A percentile compares a stretch with the other conserved stretches of the same genome.
Conservation (phyloP, 169 alveolate species). For the Plasmodium malariae region DNA sequence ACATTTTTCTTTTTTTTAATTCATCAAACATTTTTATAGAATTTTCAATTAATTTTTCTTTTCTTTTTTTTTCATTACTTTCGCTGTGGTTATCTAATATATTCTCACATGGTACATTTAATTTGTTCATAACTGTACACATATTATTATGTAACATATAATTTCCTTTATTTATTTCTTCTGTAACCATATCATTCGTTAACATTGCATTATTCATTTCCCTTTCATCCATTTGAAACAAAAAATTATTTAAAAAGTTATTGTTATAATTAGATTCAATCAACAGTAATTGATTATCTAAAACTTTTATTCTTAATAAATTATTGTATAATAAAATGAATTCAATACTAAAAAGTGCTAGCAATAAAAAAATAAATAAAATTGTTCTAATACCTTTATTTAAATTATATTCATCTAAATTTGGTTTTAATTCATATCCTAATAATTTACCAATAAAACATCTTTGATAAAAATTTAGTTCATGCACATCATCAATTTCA, state of each 20-base stretch:
- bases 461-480: constrained; percentile 10
- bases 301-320: constrained; percentile 35
- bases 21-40: constrained; percentile 30
- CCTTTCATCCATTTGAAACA: constrained; percentile 46
- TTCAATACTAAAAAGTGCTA: constrained; percentile 57
- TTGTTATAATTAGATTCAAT: constrained; percentile 46
- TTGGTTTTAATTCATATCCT: constrained; percentile 68
- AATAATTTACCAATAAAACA: constrained; percentile 46
- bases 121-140: constrained; percentile 38
- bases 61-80: constrained; percentile 4
- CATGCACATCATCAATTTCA: constrained; percentile 13
- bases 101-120: constrained; percentile 29
- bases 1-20: constrained; percentile 11
- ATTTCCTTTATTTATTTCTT: constrained; percentile 48
- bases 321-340: constrained; percentile 58
- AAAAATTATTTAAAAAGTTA: constrained; percentile 23
- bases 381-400: constrained; percentile 39
- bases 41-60: constrained; percentile 10
- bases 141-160: constrained; percentile 31
- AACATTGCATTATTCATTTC: constrained; percentile 23
- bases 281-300: constrained; percentile 32
- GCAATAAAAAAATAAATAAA: constrained; percentile 40
- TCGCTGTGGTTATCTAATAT: constrained; percentile 12
- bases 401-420: constrained; percentile 48
- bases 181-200: constrained; percentile 51